Base-by-base conservation (phyloP, 306 rosid species). In the Quercus aquifolioides region DNA sequence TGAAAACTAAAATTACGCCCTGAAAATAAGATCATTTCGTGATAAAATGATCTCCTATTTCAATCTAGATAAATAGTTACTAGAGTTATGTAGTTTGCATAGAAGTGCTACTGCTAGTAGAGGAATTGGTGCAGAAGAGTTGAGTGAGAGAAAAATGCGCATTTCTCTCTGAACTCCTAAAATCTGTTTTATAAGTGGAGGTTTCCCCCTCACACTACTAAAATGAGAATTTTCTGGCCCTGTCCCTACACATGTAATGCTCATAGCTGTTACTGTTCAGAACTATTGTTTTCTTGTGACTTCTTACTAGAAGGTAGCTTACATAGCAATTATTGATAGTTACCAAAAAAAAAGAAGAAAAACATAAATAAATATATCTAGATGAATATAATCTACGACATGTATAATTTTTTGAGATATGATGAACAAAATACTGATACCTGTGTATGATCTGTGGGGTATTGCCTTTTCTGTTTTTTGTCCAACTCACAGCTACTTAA, bases 361-460 rank as follows among this genome's bases (percentile, higher is more conserved):
- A 41, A 2, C 54, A 43, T 20, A 33, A 76, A 25, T 58, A 65
- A 7, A 55, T 6, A 5, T 30, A 13, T 76, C 25, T 20, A 77
- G 54, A 73, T 33, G 52, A 46, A 6, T 49, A 67, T 33, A 67
- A 67, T 31, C 46, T 1, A 41, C 19, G 6, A 14, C 5, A 31
- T 13, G 14, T 33, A 1, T 12, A 5, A 18, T 56, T 14, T 14
- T 35, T 68, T 26, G 17, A 68, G 74, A 55, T 55, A 12, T 54
- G 35, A 43, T 14, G 57, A 70, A 20, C 13, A 35, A 41, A 57
- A 55, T 35, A 64, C 62, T 75, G 46, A 74, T 82, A 94, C 97
- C 96, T 92, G 97, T 65, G 97, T 92, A 80, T 92, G 94, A 87
- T 94, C 97, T n/a, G 88, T 73, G 55, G 75, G 81, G 76, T 82